Conservation (phyloP, 352 stramenopile genomes). For the Phytopythium boreale region DNA sequence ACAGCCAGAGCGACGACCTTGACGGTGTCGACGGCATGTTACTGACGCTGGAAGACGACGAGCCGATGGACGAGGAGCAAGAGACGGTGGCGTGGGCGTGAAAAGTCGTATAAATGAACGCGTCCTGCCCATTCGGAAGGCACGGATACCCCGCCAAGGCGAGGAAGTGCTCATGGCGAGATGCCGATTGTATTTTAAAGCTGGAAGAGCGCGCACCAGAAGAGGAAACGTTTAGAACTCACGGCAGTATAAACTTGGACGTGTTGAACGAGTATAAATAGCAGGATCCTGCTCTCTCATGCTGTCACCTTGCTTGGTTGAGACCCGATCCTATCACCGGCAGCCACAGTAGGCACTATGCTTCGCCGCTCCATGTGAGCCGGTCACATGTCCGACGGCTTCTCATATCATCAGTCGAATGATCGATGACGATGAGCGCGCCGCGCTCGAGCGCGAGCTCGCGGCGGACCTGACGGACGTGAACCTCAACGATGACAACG, state of each 20-base stretch:
- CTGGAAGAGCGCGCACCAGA: neutral
- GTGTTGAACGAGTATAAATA: neutral
- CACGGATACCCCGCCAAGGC: neutral
- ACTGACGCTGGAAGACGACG: neutral
- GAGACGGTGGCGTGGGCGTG: neutral
- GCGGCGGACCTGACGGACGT: conserved; percentile 19
- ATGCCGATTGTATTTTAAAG: neutral
- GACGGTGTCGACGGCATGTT: neutral
- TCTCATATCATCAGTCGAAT: neutral
- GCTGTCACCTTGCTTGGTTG: neutral
- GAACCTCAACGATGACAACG: neutral
- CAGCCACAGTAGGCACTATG: neutral
- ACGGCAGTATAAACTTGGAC: neutral
- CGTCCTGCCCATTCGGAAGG: neutral
- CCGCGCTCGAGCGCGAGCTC: conserved; percentile 41
- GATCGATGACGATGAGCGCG: conserved; percentile 44
- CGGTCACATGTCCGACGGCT: neutral
- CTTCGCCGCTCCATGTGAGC: neutral
- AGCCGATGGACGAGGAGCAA: conserved; percentile 3
- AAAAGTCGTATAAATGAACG: neutral
- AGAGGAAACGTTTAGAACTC: too few species aligned
- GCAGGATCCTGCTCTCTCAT: neutral
- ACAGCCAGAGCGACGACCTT: conserved; percentile 3
- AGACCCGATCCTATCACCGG: neutral
- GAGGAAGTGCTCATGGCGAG: neutral